Evolutionary conservation across 176 grass and related monocot genomes (phyloP).

Genomic region (Phragmites australis): DNA sequence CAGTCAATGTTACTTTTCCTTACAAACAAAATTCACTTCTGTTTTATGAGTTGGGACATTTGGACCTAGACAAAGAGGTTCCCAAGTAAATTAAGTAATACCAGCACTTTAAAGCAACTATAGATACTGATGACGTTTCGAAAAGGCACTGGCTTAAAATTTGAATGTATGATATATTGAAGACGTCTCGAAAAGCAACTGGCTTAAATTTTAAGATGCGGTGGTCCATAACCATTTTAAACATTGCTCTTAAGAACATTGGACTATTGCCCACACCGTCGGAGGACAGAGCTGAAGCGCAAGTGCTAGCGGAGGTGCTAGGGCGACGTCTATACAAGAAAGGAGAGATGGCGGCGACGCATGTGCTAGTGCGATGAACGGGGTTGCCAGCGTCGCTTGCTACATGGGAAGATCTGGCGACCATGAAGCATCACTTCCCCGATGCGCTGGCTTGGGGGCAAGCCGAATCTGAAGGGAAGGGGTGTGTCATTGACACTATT

Average conservation of each 20-base stretch:
- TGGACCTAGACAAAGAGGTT: background rate
- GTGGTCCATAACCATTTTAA: constrained; percentile 25
- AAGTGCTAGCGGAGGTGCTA: too few species aligned
- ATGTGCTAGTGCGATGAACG: too few species aligned
- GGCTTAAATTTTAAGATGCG: background rate
- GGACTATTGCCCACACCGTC: too few species aligned
- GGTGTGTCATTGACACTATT: too few species aligned
- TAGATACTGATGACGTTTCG: background rate
- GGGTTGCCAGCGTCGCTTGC: too few species aligned
- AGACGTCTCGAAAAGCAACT: background rate
- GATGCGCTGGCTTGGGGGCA: too few species aligned
- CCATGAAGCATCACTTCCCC: too few species aligned
- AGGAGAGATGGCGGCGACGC: too few species aligned
- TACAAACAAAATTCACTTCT: background rate
- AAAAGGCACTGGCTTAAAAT: background rate
- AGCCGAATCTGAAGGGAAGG: too few species aligned
- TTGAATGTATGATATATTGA: background rate
- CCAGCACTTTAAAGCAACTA: background rate
- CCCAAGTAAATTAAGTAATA: constrained; percentile 6
- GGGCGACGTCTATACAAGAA: too few species aligned
- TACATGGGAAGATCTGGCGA: too few species aligned
- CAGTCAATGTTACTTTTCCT: background rate
- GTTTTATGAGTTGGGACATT: background rate
- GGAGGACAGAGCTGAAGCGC: too few species aligned
- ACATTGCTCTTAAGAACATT: background rate